Evolutionary conservation across 257 asterid genomes (phyloP), one percentile per base, ranked within the genome.

Genomic region (Lantana camara): DNA sequence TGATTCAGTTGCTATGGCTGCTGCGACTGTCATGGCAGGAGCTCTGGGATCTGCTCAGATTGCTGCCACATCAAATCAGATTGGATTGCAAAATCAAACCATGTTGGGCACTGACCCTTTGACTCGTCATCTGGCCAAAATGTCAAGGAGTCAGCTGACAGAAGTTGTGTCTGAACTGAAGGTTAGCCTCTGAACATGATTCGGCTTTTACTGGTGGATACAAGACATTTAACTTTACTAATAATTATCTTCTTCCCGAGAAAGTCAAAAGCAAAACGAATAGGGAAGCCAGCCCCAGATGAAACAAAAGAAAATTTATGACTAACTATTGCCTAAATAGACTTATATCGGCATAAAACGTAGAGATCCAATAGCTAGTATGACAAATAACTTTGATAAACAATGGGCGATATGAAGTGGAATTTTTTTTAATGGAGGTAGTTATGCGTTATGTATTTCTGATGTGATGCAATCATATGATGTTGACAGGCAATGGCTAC

Each of bases 21-120:
- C 97, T 75, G 96, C 97, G 70, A 64, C 85, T 23, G 82, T 86
- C 74, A 90, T 93, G 96, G 90, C 95, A 23, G 91, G 89, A 75
- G 83, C 86, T 71, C 95, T 93, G 73, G 96, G 95, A 64, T 80
- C 89, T 63, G 73, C 86, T 71, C 95, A 89, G 80, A 77, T 61
- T 44, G 79, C 84, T 51, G 75, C 59, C 68, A 61, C 69, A 3
- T 35, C 76, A 32, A 77, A 64, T 81, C 89, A 80, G 67, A 63
- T 47, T 48, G 91, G 85, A 38, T 51, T 80, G 11, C 84, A 57
- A 46, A 75, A 64, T 64, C 84, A 64, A 59, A 63, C 79, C 60
- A 41, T 75, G 52, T 57, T 79, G 69, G 91, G 95, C 45, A 76
- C 82, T 42, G 96, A 93, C 79, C 89, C 91, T 73, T 74, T 90